Evolutionary conservation across 2,329 filamentous ascomycete species (phyloP).

Genomic region (Colletotrichum navitas): DNA sequence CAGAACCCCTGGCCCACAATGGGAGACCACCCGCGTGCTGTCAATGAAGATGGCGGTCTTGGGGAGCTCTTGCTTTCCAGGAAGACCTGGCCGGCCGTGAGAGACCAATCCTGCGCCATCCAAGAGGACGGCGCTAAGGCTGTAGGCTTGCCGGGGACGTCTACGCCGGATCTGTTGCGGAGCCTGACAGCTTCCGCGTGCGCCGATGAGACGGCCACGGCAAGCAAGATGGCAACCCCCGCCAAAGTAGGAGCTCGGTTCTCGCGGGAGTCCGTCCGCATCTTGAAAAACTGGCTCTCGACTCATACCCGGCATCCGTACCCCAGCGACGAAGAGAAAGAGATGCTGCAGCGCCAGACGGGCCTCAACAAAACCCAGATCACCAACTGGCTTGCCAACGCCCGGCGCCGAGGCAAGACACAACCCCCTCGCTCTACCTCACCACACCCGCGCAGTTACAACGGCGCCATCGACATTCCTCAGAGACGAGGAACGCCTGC

Average conservation of each 20-base stretch:
- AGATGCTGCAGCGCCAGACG: conserved; percentile 81
- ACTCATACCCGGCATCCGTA: conserved; percentile 87
- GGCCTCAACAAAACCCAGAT: conserved; percentile 88
- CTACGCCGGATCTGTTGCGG: conserved; percentile 46
- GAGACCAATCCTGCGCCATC: conserved; percentile 47
- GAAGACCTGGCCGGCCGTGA: conserved; percentile 41
- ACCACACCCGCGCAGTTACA: conserved; percentile 73
- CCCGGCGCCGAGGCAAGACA: conserved; percentile 84
- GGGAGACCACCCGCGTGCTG: conserved; percentile 47
- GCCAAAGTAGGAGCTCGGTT: conserved; percentile 82
- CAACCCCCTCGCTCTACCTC: conserved; percentile 76
- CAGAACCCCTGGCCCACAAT: conserved; percentile 44
- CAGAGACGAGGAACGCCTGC: conserved; percentile 68
- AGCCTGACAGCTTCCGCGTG: conserved; percentile 43
- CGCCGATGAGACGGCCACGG: conserved; percentile 44
- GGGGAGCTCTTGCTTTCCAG: conserved; percentile 50
- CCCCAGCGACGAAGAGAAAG: conserved; percentile 88
- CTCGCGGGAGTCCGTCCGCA: conserved; percentile 82
- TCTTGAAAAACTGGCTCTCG: conserved; percentile 87
- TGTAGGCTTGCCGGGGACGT: conserved; percentile 38
- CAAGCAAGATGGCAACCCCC: conserved; percentile 48
- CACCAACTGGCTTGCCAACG: conserved; percentile 93
- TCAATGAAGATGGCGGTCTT: conserved; percentile 40
- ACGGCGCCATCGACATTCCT: conserved; percentile 80
- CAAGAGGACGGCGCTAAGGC: conserved; percentile 52